Evolutionary conservation across 305 asterid genomes (phyloP).

Genomic region (Fraxinus ornus): DNA sequence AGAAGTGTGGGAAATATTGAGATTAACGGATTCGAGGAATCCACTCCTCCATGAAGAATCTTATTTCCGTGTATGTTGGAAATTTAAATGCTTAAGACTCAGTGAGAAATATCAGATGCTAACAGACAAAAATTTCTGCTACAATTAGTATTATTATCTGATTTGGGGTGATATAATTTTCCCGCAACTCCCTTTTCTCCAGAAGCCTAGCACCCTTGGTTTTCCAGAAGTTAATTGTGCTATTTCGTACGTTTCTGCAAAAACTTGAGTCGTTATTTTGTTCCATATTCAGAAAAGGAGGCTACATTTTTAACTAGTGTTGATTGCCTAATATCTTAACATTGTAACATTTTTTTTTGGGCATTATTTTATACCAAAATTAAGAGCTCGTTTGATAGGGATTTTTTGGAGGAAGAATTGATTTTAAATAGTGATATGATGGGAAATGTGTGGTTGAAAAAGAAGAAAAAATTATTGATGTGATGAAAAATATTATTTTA

Average conservation of each 20-base stretch:
- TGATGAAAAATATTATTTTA: no score
- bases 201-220: background rate
- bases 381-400: no score
- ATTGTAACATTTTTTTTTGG: background rate
- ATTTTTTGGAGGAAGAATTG: no score
- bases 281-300: background rate
- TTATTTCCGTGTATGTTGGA: background rate
- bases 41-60: background rate
- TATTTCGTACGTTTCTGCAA: background rate
- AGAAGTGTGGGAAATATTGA: background rate
- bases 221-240: background rate
- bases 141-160: background rate
- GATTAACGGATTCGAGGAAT: background rate
- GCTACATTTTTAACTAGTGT: slow-evolving; percentile 8
- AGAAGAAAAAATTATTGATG: no score
- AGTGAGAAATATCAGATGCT: background rate
- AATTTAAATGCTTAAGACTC: background rate
- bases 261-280: background rate
- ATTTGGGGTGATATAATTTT: background rate
- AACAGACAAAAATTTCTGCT: background rate
- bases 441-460: no score
- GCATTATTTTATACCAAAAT: background rate
- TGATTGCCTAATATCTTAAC: background rate
- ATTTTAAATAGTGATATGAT: no score
- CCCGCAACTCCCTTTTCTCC: background rate